These are phyloP conservation scores for Thuja plicata DNA, from an alignment of 83 land plant genomes.

Conservation along the genomic window DNA sequence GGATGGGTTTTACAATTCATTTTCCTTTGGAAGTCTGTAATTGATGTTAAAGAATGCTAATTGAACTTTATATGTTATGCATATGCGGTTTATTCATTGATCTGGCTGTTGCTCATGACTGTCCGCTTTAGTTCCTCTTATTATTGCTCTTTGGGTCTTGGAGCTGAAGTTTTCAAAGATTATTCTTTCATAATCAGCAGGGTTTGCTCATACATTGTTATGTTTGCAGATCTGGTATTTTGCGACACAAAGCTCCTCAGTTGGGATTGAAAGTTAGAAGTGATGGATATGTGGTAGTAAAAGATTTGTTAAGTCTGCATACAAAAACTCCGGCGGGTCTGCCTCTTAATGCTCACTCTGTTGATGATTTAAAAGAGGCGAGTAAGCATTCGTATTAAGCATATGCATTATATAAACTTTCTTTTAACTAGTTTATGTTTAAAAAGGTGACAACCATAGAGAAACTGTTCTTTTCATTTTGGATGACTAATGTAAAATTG, in stretches of 20 bases:
- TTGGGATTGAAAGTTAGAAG: slow-evolving; percentile 59
- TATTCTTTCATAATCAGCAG: neutral
- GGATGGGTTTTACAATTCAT: too few species aligned
- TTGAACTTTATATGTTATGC: neutral
- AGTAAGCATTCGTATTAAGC: neutral
- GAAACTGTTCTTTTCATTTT: too few species aligned
- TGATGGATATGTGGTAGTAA: slow-evolving; percentile 68
- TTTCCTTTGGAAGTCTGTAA: neutral
- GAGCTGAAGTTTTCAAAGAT: neutral
- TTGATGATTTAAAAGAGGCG: slow-evolving; percentile 63
- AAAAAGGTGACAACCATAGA: too few species aligned
- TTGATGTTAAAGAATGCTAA: neutral
- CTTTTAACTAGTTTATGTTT: neutral
- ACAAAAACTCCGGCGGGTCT: slow-evolving; percentile 47
- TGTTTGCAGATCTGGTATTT: slow-evolving; percentile 44
- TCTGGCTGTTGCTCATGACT: neutral
- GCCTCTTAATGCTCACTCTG: slow-evolving; percentile 49
- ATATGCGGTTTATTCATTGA: neutral
- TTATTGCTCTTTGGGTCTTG: neutral
- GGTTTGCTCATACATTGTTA: neutral
- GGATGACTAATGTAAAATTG: too few species aligned
- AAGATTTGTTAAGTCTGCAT: slow-evolving; percentile 47
- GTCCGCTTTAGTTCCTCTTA: neutral
- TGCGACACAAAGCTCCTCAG: slow-evolving; percentile 64
- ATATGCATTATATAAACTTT: too few species aligned